Percentiles rank a stretch among this genome's conserved stretches.
These are phyloP conservation scores for Saccharomycopsis crataegensis DNA, from an alignment of 1,139 yeast genomes.

Conservation along the genomic window DNA sequence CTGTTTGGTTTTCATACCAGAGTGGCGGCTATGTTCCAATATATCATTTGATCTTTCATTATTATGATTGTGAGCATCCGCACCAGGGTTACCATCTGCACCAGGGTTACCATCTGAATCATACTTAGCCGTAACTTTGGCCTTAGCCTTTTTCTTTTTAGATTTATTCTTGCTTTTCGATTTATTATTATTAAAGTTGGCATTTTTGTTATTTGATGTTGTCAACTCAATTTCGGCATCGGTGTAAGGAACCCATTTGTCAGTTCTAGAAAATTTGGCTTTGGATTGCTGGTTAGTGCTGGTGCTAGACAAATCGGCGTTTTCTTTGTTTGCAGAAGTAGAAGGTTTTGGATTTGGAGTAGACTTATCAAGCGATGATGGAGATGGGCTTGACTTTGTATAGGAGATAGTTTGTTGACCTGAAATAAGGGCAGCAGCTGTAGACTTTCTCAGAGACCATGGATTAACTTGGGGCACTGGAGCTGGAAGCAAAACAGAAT, in stretches of 20 bases:
- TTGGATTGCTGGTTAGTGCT: conserved; percentile 1
- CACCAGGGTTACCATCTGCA: background rate
- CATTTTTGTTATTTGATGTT: conserved; percentile 4
- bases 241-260: conserved; percentile 27
- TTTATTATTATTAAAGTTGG: background rate
- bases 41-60: background rate
- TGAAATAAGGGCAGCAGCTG: background rate
- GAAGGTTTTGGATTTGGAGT: background rate
- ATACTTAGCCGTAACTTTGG: background rate
- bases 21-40: background rate
- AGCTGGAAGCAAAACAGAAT: conserved; percentile 25
- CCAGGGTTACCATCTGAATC: background rate
- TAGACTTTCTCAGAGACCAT: conserved; percentile 23
- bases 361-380: background rate
- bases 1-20: no score
- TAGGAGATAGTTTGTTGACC: background rate
- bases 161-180: background rate
- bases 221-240: conserved; percentile 24
- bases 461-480: conserved; percentile 27
- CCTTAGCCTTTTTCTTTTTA: conserved; percentile 4
- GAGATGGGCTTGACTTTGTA: background rate
- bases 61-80: no score
- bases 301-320: conserved; percentile 14
- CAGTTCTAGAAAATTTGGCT: conserved; percentile 24
- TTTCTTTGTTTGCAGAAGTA: background rate